phyloP scores from a whole-genome alignment of 139 green algal genomes.

The Spirogloea muscicola region DNA sequence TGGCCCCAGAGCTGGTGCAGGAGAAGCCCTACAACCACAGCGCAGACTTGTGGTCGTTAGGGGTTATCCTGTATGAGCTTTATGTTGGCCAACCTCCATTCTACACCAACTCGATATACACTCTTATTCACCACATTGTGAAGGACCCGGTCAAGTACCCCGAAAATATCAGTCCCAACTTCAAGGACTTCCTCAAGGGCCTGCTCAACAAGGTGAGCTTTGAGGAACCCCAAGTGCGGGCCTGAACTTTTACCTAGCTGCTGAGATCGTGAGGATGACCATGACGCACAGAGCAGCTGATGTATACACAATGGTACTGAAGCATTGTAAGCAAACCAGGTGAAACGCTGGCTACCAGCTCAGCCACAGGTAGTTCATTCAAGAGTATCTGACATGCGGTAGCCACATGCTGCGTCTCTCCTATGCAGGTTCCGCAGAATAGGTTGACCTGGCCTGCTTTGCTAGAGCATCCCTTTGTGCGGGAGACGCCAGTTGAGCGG shows the following conservation, averaged over 20 bases:
- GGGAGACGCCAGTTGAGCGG: no score
- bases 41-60: conserved; percentile 95
- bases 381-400: background rate
- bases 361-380: background rate
- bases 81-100: conserved; percentile 94
- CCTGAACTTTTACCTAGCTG: background rate
- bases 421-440: conserved; percentile 44
- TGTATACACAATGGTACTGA: background rate
- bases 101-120: conserved; percentile 98
- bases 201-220: conserved; percentile 86
- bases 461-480: conserved; percentile 90
- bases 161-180: conserved; percentile 74
- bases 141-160: conserved; percentile 87
- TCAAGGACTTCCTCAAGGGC: conserved; percentile 90
- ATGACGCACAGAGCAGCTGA: no score
- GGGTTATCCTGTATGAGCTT: conserved; percentile 98
- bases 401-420: background rate
- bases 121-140: conserved; percentile 90
- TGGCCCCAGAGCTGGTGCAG: conserved; percentile 97
- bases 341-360: background rate
- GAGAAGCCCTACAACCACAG: conserved; percentile 86
- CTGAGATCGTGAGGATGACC: background rate
- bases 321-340: background rate
- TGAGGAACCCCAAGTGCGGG: background rate
- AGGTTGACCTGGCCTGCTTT: conserved; percentile 88